Evolutionary conservation across 2,329 filamentous ascomycete species (phyloP).

Genomic region (Colletotrichum cuscutae): DNA sequence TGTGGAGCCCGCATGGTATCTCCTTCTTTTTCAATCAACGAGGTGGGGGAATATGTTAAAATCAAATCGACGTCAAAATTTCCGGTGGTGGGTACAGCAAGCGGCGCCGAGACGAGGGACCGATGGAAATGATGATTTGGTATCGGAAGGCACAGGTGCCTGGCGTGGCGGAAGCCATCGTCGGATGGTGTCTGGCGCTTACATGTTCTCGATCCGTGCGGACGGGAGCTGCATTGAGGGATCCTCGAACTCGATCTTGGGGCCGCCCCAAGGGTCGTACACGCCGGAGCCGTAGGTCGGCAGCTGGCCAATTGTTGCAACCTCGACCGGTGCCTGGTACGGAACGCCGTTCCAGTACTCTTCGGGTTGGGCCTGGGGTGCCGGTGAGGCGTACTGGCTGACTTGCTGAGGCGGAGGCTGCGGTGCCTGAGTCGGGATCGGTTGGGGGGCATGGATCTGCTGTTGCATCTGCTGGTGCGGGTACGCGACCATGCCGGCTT

Average conservation of each 20-base stretch:
- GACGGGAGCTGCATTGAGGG: slow-evolving; percentile 69
- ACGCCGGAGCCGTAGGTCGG: slow-evolving; percentile 61
- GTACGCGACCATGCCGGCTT: slow-evolving; percentile 55
- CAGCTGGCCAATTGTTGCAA: slow-evolving; percentile 63
- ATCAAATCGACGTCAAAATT: slow-evolving; percentile 30
- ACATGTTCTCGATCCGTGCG: slow-evolving; percentile 67
- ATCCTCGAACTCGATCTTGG: slow-evolving; percentile 69
- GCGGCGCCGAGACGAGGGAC: neutral
- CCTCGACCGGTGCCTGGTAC: slow-evolving; percentile 68
- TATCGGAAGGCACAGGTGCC: neutral
- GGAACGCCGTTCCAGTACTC: slow-evolving; percentile 63
- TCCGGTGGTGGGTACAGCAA: slow-evolving; percentile 27
- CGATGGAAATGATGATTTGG: slow-evolving; percentile 8
- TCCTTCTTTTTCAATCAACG: slow-evolving; percentile 37
- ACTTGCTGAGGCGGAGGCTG: slow-evolving; percentile 37
- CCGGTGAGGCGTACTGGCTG: slow-evolving; percentile 41
- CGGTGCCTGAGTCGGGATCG: slow-evolving; percentile 41
- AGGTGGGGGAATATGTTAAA: slow-evolving; percentile 29
- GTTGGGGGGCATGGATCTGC: slow-evolving; percentile 47
- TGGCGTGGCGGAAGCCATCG: neutral
- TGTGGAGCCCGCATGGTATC: slow-evolving; percentile 45
- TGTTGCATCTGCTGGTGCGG: slow-evolving; percentile 49
- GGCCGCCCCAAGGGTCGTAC: slow-evolving; percentile 60
- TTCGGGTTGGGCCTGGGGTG: slow-evolving; percentile 55
- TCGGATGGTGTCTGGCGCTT: slow-evolving; percentile 35